Conservation (phyloP, 75 land plant genomes). For the Cupressus sempervirens region DNA sequence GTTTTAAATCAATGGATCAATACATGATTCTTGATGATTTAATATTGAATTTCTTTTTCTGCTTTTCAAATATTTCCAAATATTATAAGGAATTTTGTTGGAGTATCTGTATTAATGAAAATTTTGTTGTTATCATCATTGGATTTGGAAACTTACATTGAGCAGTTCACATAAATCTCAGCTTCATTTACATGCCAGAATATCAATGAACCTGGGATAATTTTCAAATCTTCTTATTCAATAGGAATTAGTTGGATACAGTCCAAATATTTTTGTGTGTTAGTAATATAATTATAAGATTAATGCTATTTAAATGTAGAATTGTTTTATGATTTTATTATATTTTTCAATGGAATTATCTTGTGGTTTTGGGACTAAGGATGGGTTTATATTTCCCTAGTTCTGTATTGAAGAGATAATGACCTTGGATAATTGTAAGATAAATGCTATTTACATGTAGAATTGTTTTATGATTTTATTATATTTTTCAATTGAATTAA, state of each 20-base stretch:
- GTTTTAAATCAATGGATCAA: too few species aligned
- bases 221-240: background rate
- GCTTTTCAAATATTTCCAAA: background rate
- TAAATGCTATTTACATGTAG: background rate
- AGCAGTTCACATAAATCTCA: background rate
- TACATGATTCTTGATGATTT: background rate
- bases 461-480: background rate
- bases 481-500: background rate
- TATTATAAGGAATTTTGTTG: background rate
- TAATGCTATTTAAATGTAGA: background rate
- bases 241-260: background rate
- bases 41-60: background rate
- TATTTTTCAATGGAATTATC: background rate
- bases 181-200: background rate
- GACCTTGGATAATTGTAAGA: background rate
- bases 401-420: background rate
- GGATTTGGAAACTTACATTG: background rate
- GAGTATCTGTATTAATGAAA: background rate
- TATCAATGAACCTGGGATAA: background rate
- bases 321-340: background rate
- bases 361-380: background rate
- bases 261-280: background rate
- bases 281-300: background rate
- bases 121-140: background rate
- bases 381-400: background rate